These are phyloP conservation scores for Ganoderma boninense DNA, from an alignment of 1,284 basidiomycete species.

Conservation along the genomic window DNA sequence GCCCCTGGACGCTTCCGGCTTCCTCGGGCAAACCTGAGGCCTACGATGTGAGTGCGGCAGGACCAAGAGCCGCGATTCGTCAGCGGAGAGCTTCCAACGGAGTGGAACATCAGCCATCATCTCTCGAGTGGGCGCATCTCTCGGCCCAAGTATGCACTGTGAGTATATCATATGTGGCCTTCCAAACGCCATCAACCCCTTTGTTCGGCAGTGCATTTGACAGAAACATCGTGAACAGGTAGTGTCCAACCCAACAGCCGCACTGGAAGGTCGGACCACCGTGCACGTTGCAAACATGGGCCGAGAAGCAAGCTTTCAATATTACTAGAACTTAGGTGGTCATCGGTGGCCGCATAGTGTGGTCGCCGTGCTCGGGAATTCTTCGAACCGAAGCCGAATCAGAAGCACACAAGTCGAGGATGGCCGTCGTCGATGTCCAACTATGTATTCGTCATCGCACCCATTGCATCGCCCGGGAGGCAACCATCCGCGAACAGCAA, in stretches of 20 bases:
- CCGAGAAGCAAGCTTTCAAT: neutral
- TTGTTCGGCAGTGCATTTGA: neutral
- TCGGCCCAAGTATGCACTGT: neutral
- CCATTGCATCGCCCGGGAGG: neutral
- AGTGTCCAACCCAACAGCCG: neutral
- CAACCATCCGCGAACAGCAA: constrained; percentile 1
- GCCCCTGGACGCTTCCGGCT: neutral
- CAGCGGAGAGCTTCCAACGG: neutral
- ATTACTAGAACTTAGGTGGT: neutral
- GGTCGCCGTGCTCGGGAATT: neutral
- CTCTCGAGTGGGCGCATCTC: constrained; percentile 1
- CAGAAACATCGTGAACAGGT: neutral
- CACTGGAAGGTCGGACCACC: neutral
- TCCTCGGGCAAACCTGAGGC: neutral
- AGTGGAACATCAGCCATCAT: neutral
- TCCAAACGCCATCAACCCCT: neutral
- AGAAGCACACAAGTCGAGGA: neutral
- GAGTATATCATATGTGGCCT: neutral
- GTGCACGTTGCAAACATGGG: neutral
- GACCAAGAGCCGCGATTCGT: neutral
- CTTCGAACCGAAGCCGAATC: neutral
- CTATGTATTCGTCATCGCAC: neutral
- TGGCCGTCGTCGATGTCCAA: neutral
- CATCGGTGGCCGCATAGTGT: neutral
- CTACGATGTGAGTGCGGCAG: neutral